phyloP scores from a whole-genome alignment of 768 basidiomycete species.

The Austroboletus festivus region DNA sequence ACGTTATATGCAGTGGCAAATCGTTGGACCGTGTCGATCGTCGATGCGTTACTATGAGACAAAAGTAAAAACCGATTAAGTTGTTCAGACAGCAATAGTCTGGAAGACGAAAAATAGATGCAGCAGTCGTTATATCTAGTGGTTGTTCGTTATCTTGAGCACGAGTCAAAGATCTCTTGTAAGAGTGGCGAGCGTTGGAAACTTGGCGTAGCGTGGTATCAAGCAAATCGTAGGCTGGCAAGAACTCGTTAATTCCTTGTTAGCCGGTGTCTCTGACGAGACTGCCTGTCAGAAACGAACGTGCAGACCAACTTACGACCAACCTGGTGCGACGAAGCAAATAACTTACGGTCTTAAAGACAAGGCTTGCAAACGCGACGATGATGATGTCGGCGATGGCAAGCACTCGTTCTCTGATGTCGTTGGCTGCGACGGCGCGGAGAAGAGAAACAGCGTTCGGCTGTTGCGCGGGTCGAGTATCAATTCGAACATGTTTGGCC shows the following conservation, averaged over 20 bases:
- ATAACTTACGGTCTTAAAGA: conserved; percentile 26
- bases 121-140: conserved; percentile 24
- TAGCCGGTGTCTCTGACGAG: conserved; percentile 11
- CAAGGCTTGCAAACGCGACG: conserved; percentile 18
- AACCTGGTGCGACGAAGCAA: conserved; percentile 22
- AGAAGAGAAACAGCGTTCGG: conserved; percentile 15
- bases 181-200: conserved; percentile 12
- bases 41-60: conserved; percentile 25
- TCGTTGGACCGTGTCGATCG: conserved; percentile 17
- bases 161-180: too few species aligned
- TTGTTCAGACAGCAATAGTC: background rate
- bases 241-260: conserved; percentile 24
- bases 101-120: background rate
- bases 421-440: conserved; percentile 18
- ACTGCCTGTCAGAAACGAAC: too few species aligned
- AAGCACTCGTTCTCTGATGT: conserved; percentile 18
- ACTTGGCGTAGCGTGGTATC: conserved; percentile 14
- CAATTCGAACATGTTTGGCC: conserved; percentile 35
- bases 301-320: background rate
- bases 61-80: conserved; percentile 18
- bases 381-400: conserved; percentile 19
- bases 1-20: conserved; percentile 25
- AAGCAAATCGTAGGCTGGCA: conserved; percentile 22
- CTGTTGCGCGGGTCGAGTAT: background rate
- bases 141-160: conserved; percentile 20